Evolutionary conservation across 805 yeast species (phyloP).

Genomic region (Blastobotrys peoriensis): DNA sequence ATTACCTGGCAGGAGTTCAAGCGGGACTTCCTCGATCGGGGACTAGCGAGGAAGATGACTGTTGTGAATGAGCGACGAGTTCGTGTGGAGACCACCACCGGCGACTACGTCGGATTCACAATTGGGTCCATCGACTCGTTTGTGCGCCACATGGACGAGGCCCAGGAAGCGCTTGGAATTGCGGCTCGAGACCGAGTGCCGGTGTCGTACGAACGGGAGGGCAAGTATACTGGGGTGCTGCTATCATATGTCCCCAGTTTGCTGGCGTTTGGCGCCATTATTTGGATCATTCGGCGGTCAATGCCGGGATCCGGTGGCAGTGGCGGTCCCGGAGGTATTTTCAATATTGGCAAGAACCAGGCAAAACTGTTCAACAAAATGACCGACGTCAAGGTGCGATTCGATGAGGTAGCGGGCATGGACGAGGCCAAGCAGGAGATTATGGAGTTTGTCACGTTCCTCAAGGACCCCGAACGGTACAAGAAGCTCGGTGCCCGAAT

Average conservation of each 20-base stretch:
- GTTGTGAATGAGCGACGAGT: slow-evolving; percentile 72
- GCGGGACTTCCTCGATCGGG: slow-evolving; percentile 67
- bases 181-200: slow-evolving; percentile 71
- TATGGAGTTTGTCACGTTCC: slow-evolving; percentile 88
- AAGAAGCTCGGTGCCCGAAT: slow-evolving; percentile 88
- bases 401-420: slow-evolving; percentile 91
- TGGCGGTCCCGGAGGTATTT: slow-evolving; percentile 60
- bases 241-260: slow-evolving; percentile 77
- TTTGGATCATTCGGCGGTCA: slow-evolving; percentile 54
- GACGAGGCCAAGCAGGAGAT: slow-evolving; percentile 92
- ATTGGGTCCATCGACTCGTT: slow-evolving; percentile 83
- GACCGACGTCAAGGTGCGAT: slow-evolving; percentile 72
- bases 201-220: slow-evolving; percentile 63
- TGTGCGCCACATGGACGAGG: slow-evolving; percentile 71
- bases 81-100: slow-evolving; percentile 46
- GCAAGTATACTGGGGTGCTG: slow-evolving; percentile 55
- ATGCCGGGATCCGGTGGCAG: slow-evolving; percentile 42
- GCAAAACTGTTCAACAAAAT: slow-evolving; percentile 81
- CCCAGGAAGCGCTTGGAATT: slow-evolving; percentile 65
- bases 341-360: slow-evolving; percentile 70
- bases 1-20: slow-evolving; percentile 79
- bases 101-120: slow-evolving; percentile 56
- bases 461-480: slow-evolving; percentile 78
- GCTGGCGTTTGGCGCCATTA: slow-evolving; percentile 70
- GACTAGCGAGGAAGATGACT: slow-evolving; percentile 64